Evolutionary conservation across 129 eudicot genomes (phyloP), one percentile per base, ranked within the genome.

Genomic region (Flaveria robusta): DNA sequence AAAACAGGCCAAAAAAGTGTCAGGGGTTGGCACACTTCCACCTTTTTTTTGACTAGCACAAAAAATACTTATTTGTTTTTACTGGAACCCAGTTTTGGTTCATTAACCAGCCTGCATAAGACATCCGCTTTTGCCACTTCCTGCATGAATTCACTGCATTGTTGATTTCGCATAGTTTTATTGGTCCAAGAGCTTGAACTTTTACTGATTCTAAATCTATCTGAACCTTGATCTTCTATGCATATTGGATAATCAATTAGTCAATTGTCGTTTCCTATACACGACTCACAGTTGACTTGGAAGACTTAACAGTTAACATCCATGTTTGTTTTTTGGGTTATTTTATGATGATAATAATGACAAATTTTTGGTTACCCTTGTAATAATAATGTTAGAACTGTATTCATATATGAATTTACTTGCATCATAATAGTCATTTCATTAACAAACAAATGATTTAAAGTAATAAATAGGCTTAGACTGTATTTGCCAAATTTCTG

Each of bases 221-320:
- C 11, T 34, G 37, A 37, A 37, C 29, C 51, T 7, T 45, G 18
- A 24, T 70, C 66, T 60, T 60, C 14, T 24, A 13, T 60, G 41
- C 24, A 6, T 59, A 60, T 60, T 24, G 66, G 7, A 59, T 47
- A 43, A 47, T 34, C 3, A 46, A 23, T 2, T 23, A 52, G 6
- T 54, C 14, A 13, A 29, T 12, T 54, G 9, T 50, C 15, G 4
- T 27, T 1, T 49, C 45, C 45, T 49, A 49, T 29, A n/a, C 27
- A 22, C 43, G 73, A 68, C 41, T 68, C 56, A 3, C 60, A 5
- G 60, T 69, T 69, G 43, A 47, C 43, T 45, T 71, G 42, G 66
- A 74, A 58, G 58, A 74, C 69, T 42, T 45, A 27, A 60, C 27
- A 2, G 26, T 23, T 31, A 31, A 31, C 37, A 4, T 5, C 37